Percentiles rank a stretch among this genome's conserved stretches.
Conservation (phyloP, 2,329 filamentous ascomycete species). For the Raffaelea albimanens region DNA sequence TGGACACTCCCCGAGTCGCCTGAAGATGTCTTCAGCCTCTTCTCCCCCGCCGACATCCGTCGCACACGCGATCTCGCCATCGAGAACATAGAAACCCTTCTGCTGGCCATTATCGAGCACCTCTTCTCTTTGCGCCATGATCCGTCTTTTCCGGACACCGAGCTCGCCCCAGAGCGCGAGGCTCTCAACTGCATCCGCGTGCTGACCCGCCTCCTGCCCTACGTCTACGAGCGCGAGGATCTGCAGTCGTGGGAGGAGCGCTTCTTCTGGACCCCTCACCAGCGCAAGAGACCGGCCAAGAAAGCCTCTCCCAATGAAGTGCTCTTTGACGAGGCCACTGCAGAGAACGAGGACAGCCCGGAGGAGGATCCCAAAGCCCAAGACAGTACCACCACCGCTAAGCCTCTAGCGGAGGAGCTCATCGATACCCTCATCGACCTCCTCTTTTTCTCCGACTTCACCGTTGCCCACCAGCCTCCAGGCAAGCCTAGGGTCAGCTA, state of each 20-base stretch:
- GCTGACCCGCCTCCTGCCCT: slow-evolving; percentile 81
- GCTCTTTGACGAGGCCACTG: slow-evolving; percentile 62
- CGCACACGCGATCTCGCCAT: slow-evolving; percentile 77
- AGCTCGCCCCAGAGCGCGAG: slow-evolving; percentile 75
- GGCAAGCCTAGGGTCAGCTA: slow-evolving; percentile 74
- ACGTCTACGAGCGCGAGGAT: slow-evolving; percentile 80
- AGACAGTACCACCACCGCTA: slow-evolving; percentile 57
- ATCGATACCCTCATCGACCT: slow-evolving; percentile 84
- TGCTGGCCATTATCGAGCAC: slow-evolving; percentile 74
- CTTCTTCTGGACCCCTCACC: slow-evolving; percentile 79
- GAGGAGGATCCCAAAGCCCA: background rate
- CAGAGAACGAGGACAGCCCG: background rate
- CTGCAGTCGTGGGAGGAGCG: slow-evolving; percentile 78
- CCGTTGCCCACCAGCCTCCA: slow-evolving; percentile 62
- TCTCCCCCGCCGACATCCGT: slow-evolving; percentile 80
- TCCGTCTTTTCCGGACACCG: slow-evolving; percentile 79
- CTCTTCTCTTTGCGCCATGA: slow-evolving; percentile 77
- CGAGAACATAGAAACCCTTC: slow-evolving; percentile 81
- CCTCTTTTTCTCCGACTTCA: slow-evolving; percentile 86
- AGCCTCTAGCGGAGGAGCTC: slow-evolving; percentile 84
- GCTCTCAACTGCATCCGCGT: slow-evolving; percentile 94
- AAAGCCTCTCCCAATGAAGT: slow-evolving; percentile 49
- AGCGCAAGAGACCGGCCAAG: slow-evolving; percentile 13
- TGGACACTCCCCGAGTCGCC: slow-evolving; percentile 94
- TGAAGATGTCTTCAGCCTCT: slow-evolving; percentile 94